Evolutionary conservation across 441 rosid genomes (phyloP).

Genomic region (Dalechampia spathulata): DNA sequence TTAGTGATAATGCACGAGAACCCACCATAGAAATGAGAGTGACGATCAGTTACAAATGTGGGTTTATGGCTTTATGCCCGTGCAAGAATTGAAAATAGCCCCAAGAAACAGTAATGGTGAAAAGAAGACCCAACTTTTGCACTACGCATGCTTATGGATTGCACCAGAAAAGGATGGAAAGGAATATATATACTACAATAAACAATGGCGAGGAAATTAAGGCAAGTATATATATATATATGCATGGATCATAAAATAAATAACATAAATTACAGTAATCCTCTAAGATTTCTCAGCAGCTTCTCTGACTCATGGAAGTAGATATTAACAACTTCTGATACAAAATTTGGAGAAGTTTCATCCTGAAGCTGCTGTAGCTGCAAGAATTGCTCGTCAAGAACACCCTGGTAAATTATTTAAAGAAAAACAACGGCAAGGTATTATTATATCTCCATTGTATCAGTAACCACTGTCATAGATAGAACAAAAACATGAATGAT

Average conservation of each 20-base stretch:
- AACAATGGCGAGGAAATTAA: background rate
- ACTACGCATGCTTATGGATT: background rate
- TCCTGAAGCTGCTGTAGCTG: constrained; percentile 96
- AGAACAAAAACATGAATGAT: too few relatives aligned
- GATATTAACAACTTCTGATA: constrained; percentile 71
- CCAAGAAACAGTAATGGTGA: constrained; percentile 5
- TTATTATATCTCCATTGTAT: too few relatives aligned
- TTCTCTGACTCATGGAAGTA: constrained; percentile 91
- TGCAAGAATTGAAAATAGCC: constrained; percentile 2
- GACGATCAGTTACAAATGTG: background rate
- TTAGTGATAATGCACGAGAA: too few relatives aligned
- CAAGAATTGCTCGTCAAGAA: constrained; percentile 92
- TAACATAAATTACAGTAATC: constrained; percentile 35
- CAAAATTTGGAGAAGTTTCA: constrained; percentile 78
- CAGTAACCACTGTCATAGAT: too few relatives aligned
- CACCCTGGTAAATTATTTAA: too few relatives aligned
- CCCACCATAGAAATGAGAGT: too few relatives aligned
- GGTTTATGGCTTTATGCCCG: background rate
- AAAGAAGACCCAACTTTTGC: background rate
- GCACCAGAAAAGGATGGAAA: background rate
- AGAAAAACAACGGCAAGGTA: too few relatives aligned
- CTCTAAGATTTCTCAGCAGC: constrained; percentile 61
- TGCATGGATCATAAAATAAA: background rate
- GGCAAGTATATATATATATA: too few relatives aligned
- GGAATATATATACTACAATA: too few relatives aligned